These are phyloP conservation scores for Austroboletus novae-zelandiae DNA, from an alignment of 1,284 basidiomycete genomes.

Conservation along the genomic window DNA sequence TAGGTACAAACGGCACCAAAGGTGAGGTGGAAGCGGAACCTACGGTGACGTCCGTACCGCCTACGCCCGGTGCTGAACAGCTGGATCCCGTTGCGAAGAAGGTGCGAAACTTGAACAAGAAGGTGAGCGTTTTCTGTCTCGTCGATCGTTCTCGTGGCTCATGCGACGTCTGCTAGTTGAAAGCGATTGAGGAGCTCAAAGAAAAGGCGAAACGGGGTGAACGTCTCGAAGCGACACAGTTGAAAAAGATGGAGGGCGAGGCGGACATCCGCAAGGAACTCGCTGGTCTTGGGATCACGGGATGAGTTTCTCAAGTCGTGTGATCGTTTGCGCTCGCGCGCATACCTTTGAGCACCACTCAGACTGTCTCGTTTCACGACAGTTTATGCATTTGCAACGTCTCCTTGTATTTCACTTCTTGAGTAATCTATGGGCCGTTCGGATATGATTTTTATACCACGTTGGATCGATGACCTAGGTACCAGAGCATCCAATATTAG, in stretches of 20 bases:
- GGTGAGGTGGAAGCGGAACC: slow-evolving; percentile 12
- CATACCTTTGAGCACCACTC: neutral
- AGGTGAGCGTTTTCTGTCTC: slow-evolving; percentile 48
- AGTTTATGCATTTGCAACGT: neutral
- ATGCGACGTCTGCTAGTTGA: slow-evolving; percentile 56
- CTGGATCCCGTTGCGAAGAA: slow-evolving; percentile 88
- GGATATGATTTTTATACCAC: neutral
- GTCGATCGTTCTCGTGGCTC: neutral
- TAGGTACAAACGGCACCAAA: neutral
- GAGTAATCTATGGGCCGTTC: slow-evolving; percentile 10
- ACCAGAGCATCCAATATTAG: no score
- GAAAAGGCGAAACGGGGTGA: slow-evolving; percentile 86
- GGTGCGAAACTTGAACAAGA: slow-evolving; percentile 90
- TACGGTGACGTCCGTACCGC: slow-evolving; percentile 42
- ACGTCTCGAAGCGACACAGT: slow-evolving; percentile 87
- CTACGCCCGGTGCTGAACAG: slow-evolving; percentile 58
- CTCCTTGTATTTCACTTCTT: neutral
- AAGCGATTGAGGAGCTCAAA: slow-evolving; percentile 95
- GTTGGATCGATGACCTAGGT: no score
- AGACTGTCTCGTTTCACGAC: neutral
- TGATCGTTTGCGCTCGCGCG: no score
- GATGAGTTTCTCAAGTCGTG: slow-evolving; percentile 5
- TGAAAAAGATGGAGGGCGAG: slow-evolving; percentile 94
- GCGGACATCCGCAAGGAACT: slow-evolving; percentile 82
- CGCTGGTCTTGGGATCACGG: slow-evolving; percentile 22